phyloP scores from a whole-genome alignment of 225 moss, liverwort and hornwort genomes.

The Ulota crispa region DNA sequence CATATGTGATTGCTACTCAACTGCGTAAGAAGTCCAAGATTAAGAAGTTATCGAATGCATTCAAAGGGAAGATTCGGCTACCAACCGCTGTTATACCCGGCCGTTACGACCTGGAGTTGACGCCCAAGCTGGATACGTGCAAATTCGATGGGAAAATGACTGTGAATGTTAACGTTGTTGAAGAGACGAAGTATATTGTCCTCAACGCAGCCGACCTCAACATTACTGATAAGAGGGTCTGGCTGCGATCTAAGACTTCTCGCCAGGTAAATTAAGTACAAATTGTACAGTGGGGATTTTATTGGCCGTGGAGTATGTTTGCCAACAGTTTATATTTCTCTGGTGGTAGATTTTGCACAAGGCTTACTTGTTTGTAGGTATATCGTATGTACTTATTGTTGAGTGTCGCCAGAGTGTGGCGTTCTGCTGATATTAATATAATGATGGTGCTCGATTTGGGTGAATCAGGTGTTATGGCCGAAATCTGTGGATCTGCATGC shows the following conservation, averaged over 20 bases:
- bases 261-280: constrained; percentile 45
- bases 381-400: constrained; percentile 8
- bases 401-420: neutral
- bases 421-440: neutral
- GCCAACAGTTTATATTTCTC: neutral
- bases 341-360: neutral
- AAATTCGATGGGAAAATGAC: constrained; percentile 67
- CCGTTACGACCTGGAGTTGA: constrained; percentile 68
- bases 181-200: constrained; percentile 65
- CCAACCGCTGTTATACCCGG: constrained; percentile 53
- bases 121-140: constrained; percentile 63
- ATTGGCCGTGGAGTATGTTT: neutral
- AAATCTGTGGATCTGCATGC: constrained; percentile 56
- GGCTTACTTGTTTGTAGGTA: neutral
- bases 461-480: constrained; percentile 58
- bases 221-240: constrained; percentile 57
- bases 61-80: constrained; percentile 56
- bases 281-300: neutral
- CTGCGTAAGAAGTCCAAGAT: constrained; percentile 48
- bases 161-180: constrained; percentile 49
- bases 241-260: constrained; percentile 50
- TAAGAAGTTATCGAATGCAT: constrained; percentile 29
- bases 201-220: constrained; percentile 67
- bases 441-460: constrained; percentile 21
- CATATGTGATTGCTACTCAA: constrained; percentile 46